Evolutionary conservation across 2,329 filamentous ascomycete species (phyloP).

Genomic region (Fusarium nanum): DNA sequence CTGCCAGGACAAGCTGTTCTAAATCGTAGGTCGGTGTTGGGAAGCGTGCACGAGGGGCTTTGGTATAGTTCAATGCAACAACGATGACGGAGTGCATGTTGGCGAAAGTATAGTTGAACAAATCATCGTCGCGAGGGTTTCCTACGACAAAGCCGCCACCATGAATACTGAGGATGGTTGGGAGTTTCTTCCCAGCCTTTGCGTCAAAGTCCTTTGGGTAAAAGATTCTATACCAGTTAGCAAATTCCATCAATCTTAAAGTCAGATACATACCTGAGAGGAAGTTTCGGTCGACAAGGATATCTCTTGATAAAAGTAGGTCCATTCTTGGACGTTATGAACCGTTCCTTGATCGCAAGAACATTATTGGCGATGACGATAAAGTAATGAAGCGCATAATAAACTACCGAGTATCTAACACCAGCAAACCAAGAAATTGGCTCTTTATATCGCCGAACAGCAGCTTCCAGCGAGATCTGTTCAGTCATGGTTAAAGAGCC

Average conservation of each 20-base stretch:
- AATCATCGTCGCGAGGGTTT: constrained; percentile 16
- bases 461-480: not conserved
- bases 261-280: not conserved
- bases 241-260: rapidly evolving
- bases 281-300: constrained; percentile 12
- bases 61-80: constrained; percentile 24
- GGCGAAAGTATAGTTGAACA: constrained; percentile 12
- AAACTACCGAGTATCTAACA: not conserved
- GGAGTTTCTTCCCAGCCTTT: not conserved
- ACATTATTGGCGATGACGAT: not conserved
- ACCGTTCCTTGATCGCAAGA: not conserved
- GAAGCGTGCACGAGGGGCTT: constrained; percentile 10
- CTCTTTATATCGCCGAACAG: constrained; percentile 3
- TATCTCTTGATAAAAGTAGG: constrained; percentile 17
- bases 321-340: not conserved
- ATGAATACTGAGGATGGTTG: constrained; percentile 12
- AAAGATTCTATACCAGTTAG: constrained; percentile 8
- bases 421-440: not conserved
- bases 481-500: not conserved
- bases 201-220: not conserved
- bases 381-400: not conserved
- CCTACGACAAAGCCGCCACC: constrained; percentile 29
- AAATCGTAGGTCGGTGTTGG: constrained; percentile 21
- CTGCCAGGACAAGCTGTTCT: constrained; percentile 16
- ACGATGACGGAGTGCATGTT: constrained; percentile 25